Evolutionary conservation across 352 stramenopile genomes (phyloP).

Genomic region (Phytophthora cactorum): DNA sequence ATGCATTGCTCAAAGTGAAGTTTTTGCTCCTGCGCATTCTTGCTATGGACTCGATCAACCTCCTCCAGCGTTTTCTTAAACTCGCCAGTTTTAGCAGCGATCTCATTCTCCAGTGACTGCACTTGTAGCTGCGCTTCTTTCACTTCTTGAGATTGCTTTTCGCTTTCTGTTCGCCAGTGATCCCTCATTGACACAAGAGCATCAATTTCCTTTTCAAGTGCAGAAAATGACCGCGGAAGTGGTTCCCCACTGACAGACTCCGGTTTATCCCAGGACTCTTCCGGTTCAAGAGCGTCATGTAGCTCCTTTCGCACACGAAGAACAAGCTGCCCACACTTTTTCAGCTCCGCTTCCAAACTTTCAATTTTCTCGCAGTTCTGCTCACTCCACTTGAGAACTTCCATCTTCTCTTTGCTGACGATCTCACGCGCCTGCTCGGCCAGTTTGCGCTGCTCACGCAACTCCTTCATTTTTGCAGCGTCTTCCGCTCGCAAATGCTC

Average conservation of each 20-base stretch:
- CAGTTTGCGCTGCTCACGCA: slow-evolving; percentile 49
- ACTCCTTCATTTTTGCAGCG: slow-evolving; percentile 41
- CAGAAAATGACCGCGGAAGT: slow-evolving; percentile 15
- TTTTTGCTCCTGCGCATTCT: slow-evolving; percentile 50
- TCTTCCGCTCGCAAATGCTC: slow-evolving; percentile 52
- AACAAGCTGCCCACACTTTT: slow-evolving; percentile 31
- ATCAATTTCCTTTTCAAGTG: slow-evolving; percentile 33
- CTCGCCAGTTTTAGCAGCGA: slow-evolving; percentile 41
- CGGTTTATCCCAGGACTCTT: slow-evolving; percentile 1
- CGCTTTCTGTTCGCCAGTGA: slow-evolving; percentile 25
- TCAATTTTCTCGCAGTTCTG: slow-evolving; percentile 63
- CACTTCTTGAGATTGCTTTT: slow-evolving; percentile 25
- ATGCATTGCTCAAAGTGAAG: slow-evolving; percentile 36
- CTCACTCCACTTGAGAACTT: slow-evolving; percentile 71
- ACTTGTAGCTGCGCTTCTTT: slow-evolving; percentile 32
- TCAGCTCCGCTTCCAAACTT: slow-evolving; percentile 42
- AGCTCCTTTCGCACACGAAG: slow-evolving; percentile 36
- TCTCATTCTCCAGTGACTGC: slow-evolving; percentile 37
- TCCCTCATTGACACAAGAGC: slow-evolving; percentile 27
- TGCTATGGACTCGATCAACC: slow-evolving; percentile 48
- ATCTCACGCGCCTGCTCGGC: slow-evolving; percentile 73
- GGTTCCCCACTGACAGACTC: slow-evolving; percentile 11
- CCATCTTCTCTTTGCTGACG: slow-evolving; percentile 57
- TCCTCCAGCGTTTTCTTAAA: slow-evolving; percentile 46
- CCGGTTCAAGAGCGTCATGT: slow-evolving; percentile 19